phyloP scores from a whole-genome alignment of 768 basidiomycete genomes.

The Boletus eberwhitei region DNA sequence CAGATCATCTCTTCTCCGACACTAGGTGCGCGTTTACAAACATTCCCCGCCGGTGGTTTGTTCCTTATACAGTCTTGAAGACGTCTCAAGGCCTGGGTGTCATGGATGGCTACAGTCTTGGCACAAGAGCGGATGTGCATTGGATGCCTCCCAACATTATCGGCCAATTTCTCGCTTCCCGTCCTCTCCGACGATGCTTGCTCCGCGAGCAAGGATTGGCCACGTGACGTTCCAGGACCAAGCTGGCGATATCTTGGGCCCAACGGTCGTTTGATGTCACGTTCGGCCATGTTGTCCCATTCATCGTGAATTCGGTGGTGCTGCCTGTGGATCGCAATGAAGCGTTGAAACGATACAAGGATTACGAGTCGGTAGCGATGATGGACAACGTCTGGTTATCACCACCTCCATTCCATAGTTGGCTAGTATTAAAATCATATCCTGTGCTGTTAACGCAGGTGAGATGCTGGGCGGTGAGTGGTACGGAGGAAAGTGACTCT shows the following conservation, averaged over 20 bases:
- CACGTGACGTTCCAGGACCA: too few species aligned
- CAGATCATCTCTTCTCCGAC: constrained; percentile 6
- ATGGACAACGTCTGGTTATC: neutral
- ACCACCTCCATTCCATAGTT: neutral
- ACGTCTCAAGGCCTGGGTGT: neutral
- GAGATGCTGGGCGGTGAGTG: constrained; percentile 1
- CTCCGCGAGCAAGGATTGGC: neutral
- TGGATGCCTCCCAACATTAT: neutral
- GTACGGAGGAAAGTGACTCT: neutral
- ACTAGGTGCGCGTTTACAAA: neutral
- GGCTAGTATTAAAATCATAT: neutral
- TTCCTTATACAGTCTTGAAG: neutral
- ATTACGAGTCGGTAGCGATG: neutral
- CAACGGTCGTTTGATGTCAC: too few species aligned
- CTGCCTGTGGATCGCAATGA: too few species aligned
- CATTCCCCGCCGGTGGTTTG: neutral
- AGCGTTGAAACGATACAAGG: neutral
- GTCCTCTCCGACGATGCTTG: too few species aligned
- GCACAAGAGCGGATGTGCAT: neutral
- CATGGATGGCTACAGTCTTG: neutral
- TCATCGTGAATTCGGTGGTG: too few species aligned
- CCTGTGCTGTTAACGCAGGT: neutral
- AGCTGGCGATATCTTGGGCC: too few species aligned
- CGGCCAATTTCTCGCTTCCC: too few species aligned
- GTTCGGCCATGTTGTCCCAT: too few species aligned